Evolutionary conservation across 176 grass and related monocot genomes (phyloP), one percentile per base, ranked within the genome.

Genomic region (Oryza australiensis): DNA sequence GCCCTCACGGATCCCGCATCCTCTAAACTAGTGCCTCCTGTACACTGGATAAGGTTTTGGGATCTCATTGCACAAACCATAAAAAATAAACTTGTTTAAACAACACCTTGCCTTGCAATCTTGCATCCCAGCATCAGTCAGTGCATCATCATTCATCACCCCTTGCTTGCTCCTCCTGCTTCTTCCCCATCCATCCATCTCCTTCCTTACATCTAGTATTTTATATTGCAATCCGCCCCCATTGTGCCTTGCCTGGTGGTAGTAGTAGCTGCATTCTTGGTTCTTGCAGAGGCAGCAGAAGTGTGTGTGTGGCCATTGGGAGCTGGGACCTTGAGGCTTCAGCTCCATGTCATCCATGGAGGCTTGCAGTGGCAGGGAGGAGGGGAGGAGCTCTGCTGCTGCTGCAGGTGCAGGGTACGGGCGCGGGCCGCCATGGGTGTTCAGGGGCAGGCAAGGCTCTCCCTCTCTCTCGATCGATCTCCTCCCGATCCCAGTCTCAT

Each of bases 351-450:
- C 29, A 4, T 22, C 53, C 22, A 24, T 55, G 48, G 75, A 51
- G 15, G 69, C 40, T 29, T 64, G 28, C 26, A 55, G 48, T 51
- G 48, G 16, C 16, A 51, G 48, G 2, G 48, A 66, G 27, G 77
- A 88, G 66, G 82, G 45, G 38, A 23, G 5, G 73, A 24, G 23
- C 15, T 63, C 88, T 33, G 53, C 82, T 51, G 48, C 49, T 7
- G 49, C 16, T 53, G 49, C 86, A 23, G 43, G 79, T 32, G 53
- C 82, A 11, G 87, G 85, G 40, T 98, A 98, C 80, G 26, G 45
- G 46, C 67, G 71, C 23, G 95, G 95, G 16, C 90, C 92, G 49
- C 95, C 95, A 2, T 98, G 95, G 95, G 86, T 95, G 64, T 98
- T 98, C 84, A 93, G 48, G 62, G 95, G 95, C 85, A 95, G 95